A percentile compares a stretch with the other conserved stretches of the same genome.
phyloP scores from a whole-genome alignment of 1,284 basidiomycete genomes.

The Heterobasidion annosum region DNA sequence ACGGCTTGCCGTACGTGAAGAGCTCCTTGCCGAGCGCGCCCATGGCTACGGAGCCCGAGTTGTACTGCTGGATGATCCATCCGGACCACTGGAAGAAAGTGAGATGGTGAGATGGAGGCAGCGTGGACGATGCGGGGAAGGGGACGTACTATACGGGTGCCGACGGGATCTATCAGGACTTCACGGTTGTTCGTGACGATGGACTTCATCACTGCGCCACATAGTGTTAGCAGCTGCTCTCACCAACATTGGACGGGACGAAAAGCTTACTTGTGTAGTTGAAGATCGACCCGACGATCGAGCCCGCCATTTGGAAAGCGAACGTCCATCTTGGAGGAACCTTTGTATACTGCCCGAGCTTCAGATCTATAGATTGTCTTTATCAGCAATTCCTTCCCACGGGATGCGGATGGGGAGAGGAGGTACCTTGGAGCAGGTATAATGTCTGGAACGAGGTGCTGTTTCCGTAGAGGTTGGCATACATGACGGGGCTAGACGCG shows the following conservation, averaged over 20 bases:
- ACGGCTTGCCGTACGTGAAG: conserved; percentile 30
- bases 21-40: conserved; percentile 45
- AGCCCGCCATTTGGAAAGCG: conserved; percentile 35
- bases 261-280: conserved; percentile 38
- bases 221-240: background rate
- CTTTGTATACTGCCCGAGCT: conserved; percentile 56
- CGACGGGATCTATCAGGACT: conserved; percentile 38
- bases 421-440: conserved; percentile 39
- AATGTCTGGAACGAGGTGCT: conserved; percentile 56
- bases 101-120: background rate
- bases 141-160: conserved; percentile 31
- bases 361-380: conserved; percentile 28
- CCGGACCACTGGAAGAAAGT: conserved; percentile 31
- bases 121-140: background rate
- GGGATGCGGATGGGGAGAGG: background rate
- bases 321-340: conserved; percentile 39
- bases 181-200: conserved; percentile 40
- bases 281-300: conserved; percentile 34
- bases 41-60: conserved; percentile 49
- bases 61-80: conserved; percentile 42
- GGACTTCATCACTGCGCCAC: conserved; percentile 34
- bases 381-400: background rate
- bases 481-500: conserved; percentile 34
- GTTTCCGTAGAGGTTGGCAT: conserved; percentile 43
- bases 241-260: background rate